Evolutionary conservation across 306 rosid genomes (phyloP).

Genomic region (Calophaca sinica): DNA sequence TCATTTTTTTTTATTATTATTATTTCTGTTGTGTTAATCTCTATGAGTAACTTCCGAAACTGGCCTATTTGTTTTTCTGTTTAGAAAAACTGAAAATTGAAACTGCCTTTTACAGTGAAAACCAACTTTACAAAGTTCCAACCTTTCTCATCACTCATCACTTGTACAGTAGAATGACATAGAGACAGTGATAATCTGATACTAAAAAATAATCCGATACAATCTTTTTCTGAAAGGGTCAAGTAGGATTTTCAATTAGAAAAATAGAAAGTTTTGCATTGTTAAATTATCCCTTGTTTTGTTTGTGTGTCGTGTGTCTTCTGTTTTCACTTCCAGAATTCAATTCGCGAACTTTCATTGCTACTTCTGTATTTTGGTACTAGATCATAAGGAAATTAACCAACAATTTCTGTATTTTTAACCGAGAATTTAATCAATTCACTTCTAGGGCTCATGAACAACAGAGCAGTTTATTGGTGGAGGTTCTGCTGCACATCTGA

Average conservation of each 20-base stretch:
- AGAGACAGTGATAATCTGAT: not conserved
- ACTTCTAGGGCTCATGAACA: no score
- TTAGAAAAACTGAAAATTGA: not conserved
- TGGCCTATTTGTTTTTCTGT: not conserved
- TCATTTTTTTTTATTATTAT: not conserved
- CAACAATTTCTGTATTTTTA: not conserved
- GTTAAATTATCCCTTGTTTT: not conserved
- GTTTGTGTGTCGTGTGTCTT: not conserved
- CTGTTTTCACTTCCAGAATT: conserved; percentile 9
- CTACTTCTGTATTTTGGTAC: not conserved
- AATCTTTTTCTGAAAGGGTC: not conserved
- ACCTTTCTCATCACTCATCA: conserved; percentile 6
- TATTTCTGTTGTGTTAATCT: not conserved
- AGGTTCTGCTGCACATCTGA: not conserved
- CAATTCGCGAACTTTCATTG: no score
- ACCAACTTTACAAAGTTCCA: not conserved
- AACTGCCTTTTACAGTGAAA: not conserved
- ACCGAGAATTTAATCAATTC: no score
- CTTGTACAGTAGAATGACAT: not conserved
- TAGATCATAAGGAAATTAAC: not conserved
- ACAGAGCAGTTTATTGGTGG: not conserved
- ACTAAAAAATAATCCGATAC: not conserved
- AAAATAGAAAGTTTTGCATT: not conserved
- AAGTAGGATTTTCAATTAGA: conserved; percentile 1
- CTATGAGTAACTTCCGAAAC: conserved; percentile 31